Percentiles rank a stretch among this genome's conserved stretches.
phyloP scores from a whole-genome alignment of 2,329 filamentous ascomycete species.

The Colletotrichum sp. region DNA sequence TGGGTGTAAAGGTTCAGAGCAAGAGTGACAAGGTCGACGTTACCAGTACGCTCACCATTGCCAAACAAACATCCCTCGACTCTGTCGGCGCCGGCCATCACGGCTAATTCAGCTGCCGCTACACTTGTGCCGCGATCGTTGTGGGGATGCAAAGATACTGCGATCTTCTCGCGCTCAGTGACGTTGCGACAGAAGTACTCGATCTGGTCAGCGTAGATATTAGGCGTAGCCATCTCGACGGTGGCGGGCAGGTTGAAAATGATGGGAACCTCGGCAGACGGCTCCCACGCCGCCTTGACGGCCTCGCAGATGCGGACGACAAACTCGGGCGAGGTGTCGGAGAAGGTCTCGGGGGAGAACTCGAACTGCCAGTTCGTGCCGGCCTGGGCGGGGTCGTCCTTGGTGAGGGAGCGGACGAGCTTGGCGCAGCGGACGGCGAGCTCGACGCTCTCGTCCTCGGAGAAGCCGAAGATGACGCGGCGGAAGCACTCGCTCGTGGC shows the following conservation, averaged over 20 bases:
- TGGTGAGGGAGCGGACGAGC: conserved; percentile 88
- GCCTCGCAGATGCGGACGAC: conserved; percentile 86
- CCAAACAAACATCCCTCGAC: conserved; percentile 95
- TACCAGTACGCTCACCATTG: conserved; percentile 94
- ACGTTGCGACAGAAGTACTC: conserved; percentile 94
- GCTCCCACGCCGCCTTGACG: conserved; percentile 92
- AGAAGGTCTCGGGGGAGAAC: conserved; percentile 89
- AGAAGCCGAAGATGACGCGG: conserved; percentile 86
- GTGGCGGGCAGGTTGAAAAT: conserved; percentile 98
- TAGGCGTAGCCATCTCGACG: conserved; percentile 93
- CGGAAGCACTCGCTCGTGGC: conserved; percentile 97
- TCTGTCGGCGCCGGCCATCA: conserved; percentile 73
- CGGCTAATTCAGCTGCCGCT: too few relatives aligned
- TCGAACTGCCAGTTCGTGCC: conserved; percentile 78
- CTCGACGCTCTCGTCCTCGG: conserved; percentile 79
- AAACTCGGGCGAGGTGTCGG: conserved; percentile 85
- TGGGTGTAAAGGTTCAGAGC: conserved; percentile 95
- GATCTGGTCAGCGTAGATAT: conserved; percentile 94
- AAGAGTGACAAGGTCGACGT: conserved; percentile 92
- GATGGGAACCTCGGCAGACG: conserved; percentile 66
- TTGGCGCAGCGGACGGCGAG: conserved; percentile 86
- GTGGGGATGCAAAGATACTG: conserved; percentile 90
- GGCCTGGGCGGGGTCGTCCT: conserved; percentile 66
- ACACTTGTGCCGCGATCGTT: conserved; percentile 76
- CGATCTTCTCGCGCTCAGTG: conserved; percentile 82